Evolutionary conservation across 2,329 filamentous ascomycete species (phyloP), one percentile per base, ranked within the genome.

Genomic region (Pseudogymnoascus sp.): DNA sequence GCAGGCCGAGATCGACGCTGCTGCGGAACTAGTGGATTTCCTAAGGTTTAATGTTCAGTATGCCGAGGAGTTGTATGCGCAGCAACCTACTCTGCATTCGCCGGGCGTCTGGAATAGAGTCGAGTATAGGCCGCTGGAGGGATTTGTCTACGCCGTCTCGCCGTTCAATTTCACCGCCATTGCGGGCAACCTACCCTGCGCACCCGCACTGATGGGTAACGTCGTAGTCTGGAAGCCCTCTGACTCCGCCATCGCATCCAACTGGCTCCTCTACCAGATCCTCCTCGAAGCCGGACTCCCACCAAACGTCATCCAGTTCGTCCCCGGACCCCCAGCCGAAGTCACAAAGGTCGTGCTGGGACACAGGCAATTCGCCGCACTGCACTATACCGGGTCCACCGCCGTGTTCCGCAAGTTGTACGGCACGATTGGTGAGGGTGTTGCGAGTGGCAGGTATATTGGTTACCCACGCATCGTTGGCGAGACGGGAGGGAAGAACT

Each of bases 131-230:
- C 88, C 93, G 16, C 84, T 97, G 2, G 93, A 97, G 76, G 93
- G 93, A 16, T 97, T 97, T 75, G 91, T 97, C 66, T 97, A 97
- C 75, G 93, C 93, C 37, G 86, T 97, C 70, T 91, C 88, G 65
- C 93, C 93, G 46, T 97, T 97, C 84, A 97, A 97, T 81, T 97
- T 97, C 78, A 97, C 93, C 21, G 93, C 93, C 66, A 96, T 97
- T 70, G 92, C 87, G 9, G 93, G 88, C 63, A 97, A 96, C 77
- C 81, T 97, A 43, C 85, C 89, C 14, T 88, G 86, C 59, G 88
- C 90, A 0, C 92, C 93, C 12, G 92, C 91, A 0, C 79, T 97
- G 63, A 87, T 97, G 81, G 93, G 93, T 64, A 97, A 97, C 75
- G 93, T 97, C 1, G 91, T 96, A 3, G 79, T 97, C 56, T 97